Evolutionary conservation across 2,329 filamentous ascomycete genomes (phyloP).

Genomic region (Fusarium nodosum): DNA sequence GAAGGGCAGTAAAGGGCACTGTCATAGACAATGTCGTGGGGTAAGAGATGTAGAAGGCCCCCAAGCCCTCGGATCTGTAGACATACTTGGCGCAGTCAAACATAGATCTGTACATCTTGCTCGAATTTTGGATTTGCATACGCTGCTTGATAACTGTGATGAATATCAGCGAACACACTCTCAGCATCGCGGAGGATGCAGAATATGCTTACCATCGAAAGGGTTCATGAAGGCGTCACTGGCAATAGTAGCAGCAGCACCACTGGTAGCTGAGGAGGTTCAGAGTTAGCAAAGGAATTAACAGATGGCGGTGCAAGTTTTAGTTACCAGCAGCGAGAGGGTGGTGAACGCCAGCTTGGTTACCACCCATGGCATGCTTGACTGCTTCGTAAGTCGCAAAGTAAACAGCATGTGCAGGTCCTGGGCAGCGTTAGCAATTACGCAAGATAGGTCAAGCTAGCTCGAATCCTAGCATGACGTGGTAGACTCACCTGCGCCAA

Average conservation of each 20-base stretch:
- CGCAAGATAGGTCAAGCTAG: conserved; percentile 8
- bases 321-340: conserved; percentile 87
- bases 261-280: conserved; percentile 78
- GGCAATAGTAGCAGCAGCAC: conserved; percentile 94
- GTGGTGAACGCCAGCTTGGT: conserved; percentile 88
- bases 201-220: conserved; percentile 84
- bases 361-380: conserved; percentile 95
- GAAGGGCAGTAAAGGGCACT: conserved; percentile 94
- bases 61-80: conserved; percentile 87
- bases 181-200: neutral
- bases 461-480: conserved; percentile 38
- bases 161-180: conserved; percentile 13
- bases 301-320: neutral
- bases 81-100: conserved; percentile 88
- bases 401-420: conserved; percentile 96
- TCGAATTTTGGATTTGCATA: conserved; percentile 98
- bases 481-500: conserved; percentile 83
- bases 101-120: conserved; percentile 85
- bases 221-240: conserved; percentile 99
- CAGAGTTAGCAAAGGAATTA: conserved; percentile 21
- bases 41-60: conserved; percentile 98
- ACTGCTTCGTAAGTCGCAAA: conserved; percentile 98
- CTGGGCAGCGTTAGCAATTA: conserved; percentile 61
- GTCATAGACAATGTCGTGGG: conserved; percentile 99
- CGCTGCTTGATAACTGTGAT: conserved; percentile 94